These are phyloP conservation scores for Nicotiana noctiflora DNA, from an alignment of 257 asterid species.

Conservation along the genomic window DNA sequence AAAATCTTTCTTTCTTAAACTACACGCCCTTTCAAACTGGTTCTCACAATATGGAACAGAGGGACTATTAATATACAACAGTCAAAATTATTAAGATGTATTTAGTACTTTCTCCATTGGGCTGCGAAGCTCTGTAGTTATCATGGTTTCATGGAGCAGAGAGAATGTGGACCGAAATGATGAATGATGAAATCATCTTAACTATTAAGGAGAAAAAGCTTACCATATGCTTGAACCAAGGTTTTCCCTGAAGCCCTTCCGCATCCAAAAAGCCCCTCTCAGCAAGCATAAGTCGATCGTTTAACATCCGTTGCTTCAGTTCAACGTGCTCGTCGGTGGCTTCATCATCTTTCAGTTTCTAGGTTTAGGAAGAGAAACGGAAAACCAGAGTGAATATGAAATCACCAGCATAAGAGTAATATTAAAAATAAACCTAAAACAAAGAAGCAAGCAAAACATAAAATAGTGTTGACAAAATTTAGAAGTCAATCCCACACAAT, in stretches of 20 bases:
- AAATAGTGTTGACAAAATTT: neutral
- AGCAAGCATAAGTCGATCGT: slow-evolving; percentile 69
- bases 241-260: slow-evolving; percentile 62
- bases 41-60: no score
- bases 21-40: no score
- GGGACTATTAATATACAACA: neutral
- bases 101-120: neutral
- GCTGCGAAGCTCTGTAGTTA: neutral
- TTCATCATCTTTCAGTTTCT: slow-evolving; percentile 45
- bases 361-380: neutral
- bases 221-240: slow-evolving; percentile 93
- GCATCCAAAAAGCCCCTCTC: slow-evolving; percentile 86
- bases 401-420: neutral
- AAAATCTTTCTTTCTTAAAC: no score
- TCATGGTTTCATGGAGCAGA: neutral
- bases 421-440: neutral
- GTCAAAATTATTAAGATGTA: neutral
- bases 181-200: neutral
- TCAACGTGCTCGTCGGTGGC: slow-evolving; percentile 21
- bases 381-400: neutral
- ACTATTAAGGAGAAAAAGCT: slow-evolving; percentile 14
- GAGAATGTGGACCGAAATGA: neutral
- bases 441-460: neutral
- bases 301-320: slow-evolving; percentile 52
- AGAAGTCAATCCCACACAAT: neutral